A percentile compares a stretch with the other conserved stretches of the same genome.
Evolutionary conservation across 257 asterid genomes (phyloP).

Genomic region (Solanum habrochaites): DNA sequence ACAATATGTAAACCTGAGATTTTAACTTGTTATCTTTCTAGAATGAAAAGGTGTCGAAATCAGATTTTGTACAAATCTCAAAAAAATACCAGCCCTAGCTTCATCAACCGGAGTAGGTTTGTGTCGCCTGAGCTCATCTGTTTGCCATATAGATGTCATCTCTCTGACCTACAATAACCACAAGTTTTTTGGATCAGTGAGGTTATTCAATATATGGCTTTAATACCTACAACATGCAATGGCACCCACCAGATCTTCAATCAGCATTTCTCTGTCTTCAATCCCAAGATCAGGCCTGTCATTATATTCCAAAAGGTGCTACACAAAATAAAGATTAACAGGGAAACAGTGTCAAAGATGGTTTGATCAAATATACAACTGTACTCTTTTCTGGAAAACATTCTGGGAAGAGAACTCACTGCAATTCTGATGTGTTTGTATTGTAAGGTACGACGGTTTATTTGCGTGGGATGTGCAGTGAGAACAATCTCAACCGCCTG

Average conservation of each 20-base stretch:
- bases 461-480: constrained; percentile 98
- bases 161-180: constrained; percentile 56
- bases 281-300: constrained; percentile 77
- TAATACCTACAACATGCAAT: not conserved
- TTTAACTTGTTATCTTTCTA: not conserved
- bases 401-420: constrained; percentile 22
- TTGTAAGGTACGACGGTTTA: constrained; percentile 85
- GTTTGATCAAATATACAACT: not conserved
- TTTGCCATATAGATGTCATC: constrained; percentile 94
- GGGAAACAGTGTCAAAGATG: not conserved
- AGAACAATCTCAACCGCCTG: constrained; percentile 98
- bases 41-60: not conserved
- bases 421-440: constrained; percentile 93
- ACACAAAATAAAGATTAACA: constrained; percentile 10
- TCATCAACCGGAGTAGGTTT: constrained; percentile 98
- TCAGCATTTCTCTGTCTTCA: constrained; percentile 86
- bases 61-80: not conserved
- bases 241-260: constrained; percentile 81
- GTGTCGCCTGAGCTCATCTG: constrained; percentile 97
- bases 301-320: constrained; percentile 90
- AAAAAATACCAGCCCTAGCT: constrained; percentile 82
- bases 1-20: constrained; percentile 77
- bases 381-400: not conserved
- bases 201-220: not conserved
- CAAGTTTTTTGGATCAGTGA: not conserved